Conservation (phyloP, 1,284 basidiomycete genomes). For the Papiliotrema flavescens region DNA sequence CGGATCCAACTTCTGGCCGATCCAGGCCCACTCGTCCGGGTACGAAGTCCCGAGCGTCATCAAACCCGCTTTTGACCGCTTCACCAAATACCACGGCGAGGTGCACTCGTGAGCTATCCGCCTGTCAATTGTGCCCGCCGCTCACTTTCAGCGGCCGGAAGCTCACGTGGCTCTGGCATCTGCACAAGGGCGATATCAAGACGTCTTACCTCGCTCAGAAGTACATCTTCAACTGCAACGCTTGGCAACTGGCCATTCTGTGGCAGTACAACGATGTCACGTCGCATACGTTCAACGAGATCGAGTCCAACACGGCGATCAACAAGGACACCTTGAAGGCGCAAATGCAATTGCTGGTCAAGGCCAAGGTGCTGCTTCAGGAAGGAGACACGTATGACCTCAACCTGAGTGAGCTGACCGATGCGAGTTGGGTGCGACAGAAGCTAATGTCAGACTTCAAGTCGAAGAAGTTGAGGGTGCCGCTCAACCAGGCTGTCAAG, state of each 20-base stretch:
- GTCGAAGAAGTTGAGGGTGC: conserved; percentile 86
- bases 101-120: conserved; percentile 47
- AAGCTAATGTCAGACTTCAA: conserved; percentile 67
- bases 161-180: conserved; percentile 96
- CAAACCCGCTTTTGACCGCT: conserved; percentile 80
- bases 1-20: conserved; percentile 94
- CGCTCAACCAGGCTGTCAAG: conserved; percentile 90
- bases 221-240: conserved; percentile 91
- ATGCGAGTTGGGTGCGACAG: background rate
- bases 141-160: conserved; percentile 64
- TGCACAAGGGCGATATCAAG: conserved; percentile 91
- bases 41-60: conserved; percentile 89
- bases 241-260: conserved; percentile 92
- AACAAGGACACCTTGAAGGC: conserved; percentile 78
- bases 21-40: conserved; percentile 76
- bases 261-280: conserved; percentile 92
- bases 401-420: conserved; percentile 77
- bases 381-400: conserved; percentile 81
- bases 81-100: conserved; percentile 88
- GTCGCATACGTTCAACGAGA: conserved; percentile 73
- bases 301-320: conserved; percentile 78
- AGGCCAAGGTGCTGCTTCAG: conserved; percentile 83
- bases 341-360: conserved; percentile 76
- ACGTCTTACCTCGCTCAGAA: conserved; percentile 91
- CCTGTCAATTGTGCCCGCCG: background rate